phyloP scores from a whole-genome alignment of 805 yeast species.

The Saturnispora sanitii region DNA sequence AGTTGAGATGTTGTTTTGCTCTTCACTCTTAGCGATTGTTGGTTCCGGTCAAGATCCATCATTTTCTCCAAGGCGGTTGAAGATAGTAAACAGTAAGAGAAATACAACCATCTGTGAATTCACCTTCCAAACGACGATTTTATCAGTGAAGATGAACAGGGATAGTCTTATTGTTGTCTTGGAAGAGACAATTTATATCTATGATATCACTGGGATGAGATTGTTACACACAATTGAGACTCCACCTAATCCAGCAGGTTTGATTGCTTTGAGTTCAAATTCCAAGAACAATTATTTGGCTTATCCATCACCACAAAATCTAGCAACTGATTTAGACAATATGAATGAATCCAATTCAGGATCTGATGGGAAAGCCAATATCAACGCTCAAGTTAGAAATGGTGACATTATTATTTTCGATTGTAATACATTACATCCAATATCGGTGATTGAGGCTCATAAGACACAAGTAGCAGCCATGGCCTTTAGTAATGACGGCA shows the following conservation, averaged over 20 bases:
- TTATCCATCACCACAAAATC: constrained; percentile 69
- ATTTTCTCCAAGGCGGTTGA: constrained; percentile 73
- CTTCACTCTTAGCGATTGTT: constrained; percentile 77
- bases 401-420: constrained; percentile 83
- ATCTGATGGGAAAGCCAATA: background rate
- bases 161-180: constrained; percentile 74
- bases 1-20: constrained; percentile 84
- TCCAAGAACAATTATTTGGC: constrained; percentile 48
- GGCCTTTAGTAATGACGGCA: constrained; percentile 66
- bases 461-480: constrained; percentile 67
- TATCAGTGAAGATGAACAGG: constrained; percentile 72
- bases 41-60: constrained; percentile 70
- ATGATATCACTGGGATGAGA: constrained; percentile 85
- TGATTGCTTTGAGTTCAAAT: constrained; percentile 51
- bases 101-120: constrained; percentile 71
- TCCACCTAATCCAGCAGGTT: constrained; percentile 46
- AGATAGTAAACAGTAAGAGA: constrained; percentile 72
- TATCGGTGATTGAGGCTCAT: constrained; percentile 86
- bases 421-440: constrained; percentile 62
- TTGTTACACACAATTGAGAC: constrained; percentile 67
- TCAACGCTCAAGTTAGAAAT: constrained; percentile 25
- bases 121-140: constrained; percentile 73
- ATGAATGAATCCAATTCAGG: background rate
- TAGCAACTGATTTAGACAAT: constrained; percentile 12
- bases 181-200: constrained; percentile 76